Evolutionary conservation across 257 asterid genomes (phyloP).

Genomic region (Gentiana straminea): DNA sequence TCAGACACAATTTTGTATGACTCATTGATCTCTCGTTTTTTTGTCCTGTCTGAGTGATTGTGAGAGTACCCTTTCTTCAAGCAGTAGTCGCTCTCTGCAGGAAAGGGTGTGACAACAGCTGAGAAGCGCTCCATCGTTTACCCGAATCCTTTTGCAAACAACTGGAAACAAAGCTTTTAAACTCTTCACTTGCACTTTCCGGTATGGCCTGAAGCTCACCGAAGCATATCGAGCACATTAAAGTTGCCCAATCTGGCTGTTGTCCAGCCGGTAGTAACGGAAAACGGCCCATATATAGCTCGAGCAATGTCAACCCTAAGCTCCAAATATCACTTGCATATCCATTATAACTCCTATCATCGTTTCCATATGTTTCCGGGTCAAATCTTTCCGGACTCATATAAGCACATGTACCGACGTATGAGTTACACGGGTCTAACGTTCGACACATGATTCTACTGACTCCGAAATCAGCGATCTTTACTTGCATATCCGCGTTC

Average conservation of each 20-base stretch:
- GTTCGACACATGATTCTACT: slow-evolving; percentile 72
- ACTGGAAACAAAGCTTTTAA: slow-evolving; percentile 56
- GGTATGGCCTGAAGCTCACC: slow-evolving; percentile 89
- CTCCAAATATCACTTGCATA: slow-evolving; percentile 93
- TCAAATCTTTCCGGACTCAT: slow-evolving; percentile 97
- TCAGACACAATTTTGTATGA: no score
- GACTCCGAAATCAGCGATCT: slow-evolving; percentile 87
- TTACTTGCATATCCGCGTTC: slow-evolving; percentile 43
- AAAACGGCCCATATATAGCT: slow-evolving; percentile 69
- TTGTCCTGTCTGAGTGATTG: no score
- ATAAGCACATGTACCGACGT: slow-evolving; percentile 91
- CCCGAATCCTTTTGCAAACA: slow-evolving; percentile 83
- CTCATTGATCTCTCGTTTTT: no score
- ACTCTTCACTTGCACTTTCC: slow-evolving; percentile 40
- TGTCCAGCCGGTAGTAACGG: slow-evolving; percentile 70
- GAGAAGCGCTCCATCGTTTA: slow-evolving; percentile 59
- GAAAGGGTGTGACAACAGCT: slow-evolving; percentile 58
- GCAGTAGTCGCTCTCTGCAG: slow-evolving; percentile 6
- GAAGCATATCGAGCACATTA: slow-evolving; percentile 92
- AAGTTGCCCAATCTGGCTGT: slow-evolving; percentile 91
- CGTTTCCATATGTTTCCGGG: slow-evolving; percentile 59
- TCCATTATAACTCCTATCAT: slow-evolving; percentile 46
- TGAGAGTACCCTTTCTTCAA: neutral
- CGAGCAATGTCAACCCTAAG: slow-evolving; percentile 64
- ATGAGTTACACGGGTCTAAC: slow-evolving; percentile 72